phyloP scores from a whole-genome alignment of 371 early-diverging fungal genomes.

The Enterocytospora artemiae region DNA sequence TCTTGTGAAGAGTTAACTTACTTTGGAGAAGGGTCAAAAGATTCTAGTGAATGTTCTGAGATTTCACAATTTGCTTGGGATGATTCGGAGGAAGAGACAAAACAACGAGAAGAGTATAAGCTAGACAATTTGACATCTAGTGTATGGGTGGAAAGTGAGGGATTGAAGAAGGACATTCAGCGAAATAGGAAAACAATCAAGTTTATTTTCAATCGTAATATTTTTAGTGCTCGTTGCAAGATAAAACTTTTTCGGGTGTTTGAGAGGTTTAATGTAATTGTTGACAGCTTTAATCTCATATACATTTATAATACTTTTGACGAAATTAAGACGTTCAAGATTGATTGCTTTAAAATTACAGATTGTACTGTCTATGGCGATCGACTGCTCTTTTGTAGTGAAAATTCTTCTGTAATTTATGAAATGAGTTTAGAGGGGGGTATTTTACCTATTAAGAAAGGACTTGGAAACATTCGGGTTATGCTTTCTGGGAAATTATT shows the following conservation, averaged over 20 bases:
- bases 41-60: background rate
- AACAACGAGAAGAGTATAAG: constrained; percentile 7
- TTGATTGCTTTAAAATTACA: constrained; percentile 29
- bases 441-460: constrained; percentile 14
- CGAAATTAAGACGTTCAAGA: constrained; percentile 22
- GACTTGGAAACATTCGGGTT: constrained; percentile 16
- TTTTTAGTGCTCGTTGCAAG: constrained; percentile 37
- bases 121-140: constrained; percentile 4
- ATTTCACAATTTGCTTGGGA: constrained; percentile 28
- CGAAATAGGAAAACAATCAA: constrained; percentile 1
- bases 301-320: constrained; percentile 32
- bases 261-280: constrained; percentile 8
- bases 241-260: constrained; percentile 32
- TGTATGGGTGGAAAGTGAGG: constrained; percentile 30
- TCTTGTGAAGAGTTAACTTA: too few relatives aligned
- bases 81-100: constrained; percentile 32
- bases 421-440: constrained; percentile 18
- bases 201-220: constrained; percentile 6
- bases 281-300: constrained; percentile 46
- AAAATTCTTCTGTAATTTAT: constrained; percentile 14
- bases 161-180: constrained; percentile 20
- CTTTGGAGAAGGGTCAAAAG: background rate
- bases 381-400: constrained; percentile 17
- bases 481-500: constrained; percentile 12
- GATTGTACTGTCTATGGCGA: constrained; percentile 24